Evolutionary conservation across 768 basidiomycete genomes (phyloP).

Genomic region (Lactarius psammicola): DNA sequence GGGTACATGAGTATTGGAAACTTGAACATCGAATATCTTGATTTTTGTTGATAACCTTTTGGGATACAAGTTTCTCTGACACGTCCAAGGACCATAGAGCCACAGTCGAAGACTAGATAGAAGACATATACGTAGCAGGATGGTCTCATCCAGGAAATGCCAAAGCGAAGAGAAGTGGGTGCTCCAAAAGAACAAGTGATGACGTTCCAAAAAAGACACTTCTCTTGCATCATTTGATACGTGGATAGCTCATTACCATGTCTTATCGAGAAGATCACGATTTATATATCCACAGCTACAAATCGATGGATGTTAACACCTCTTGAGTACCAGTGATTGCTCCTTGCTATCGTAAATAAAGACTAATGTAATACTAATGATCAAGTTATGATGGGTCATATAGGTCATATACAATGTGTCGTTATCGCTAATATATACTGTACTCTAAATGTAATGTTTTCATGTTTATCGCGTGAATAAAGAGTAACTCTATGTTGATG

Average conservation of each 20-base stretch:
- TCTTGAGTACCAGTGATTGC: no score
- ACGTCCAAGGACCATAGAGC: not conserved
- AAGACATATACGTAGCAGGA: not conserved
- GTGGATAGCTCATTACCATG: not conserved
- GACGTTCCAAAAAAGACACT: not conserved
- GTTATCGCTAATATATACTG: no score
- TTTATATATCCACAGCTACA: not conserved
- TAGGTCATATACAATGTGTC: no score
- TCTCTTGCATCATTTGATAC: not conserved
- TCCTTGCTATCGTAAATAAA: not conserved
- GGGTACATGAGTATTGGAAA: constrained; percentile 7
- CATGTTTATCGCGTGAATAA: not conserved
- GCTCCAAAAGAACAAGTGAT: not conserved
- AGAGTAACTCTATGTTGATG: not conserved
- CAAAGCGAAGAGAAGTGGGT: not conserved
- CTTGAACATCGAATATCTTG: constrained; percentile 6
- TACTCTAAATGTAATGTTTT: not conserved
- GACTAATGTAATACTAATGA: no score
- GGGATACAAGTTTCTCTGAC: not conserved
- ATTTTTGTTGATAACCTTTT: not conserved
- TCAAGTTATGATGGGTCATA: no score
- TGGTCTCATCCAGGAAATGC: not conserved
- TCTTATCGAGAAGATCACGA: not conserved
- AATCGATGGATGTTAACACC: not conserved
- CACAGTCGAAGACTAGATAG: not conserved